Base-by-base conservation (phyloP, 1,139 yeast genomes). In the Meyerozyma guilliermondii region DNA sequence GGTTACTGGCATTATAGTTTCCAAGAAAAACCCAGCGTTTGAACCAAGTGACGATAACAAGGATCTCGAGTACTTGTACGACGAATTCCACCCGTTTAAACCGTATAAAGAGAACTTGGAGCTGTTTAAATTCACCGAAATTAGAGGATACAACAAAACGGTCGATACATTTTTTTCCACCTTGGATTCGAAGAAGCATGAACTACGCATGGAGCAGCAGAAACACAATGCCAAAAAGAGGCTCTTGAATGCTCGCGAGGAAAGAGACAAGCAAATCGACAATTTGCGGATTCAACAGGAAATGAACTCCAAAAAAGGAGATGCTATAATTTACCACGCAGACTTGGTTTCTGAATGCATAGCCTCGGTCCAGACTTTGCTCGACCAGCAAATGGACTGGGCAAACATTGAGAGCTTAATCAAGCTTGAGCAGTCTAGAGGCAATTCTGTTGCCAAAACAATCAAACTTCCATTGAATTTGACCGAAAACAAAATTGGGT, bases 381-480 rank as follows among this genome's bases (percentile, higher is more conserved):
- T 91, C 5, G 81, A 83, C 41, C 95, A 87, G 57, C 94, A 88
- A 50, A 87, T 88, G 91, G 98, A 92, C 59, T 92, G 98, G 98
- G 76, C 80, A 28, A 86, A 88, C 49, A 89, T 91, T 46, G 96
- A 86, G 57, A 81, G 83, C 50, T 66, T 83, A 43, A 81, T 92
- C 42, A 67, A 74, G 42, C 72, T 81, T 40, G 96, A 91, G 53
- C 83, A 87, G 53, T 63, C 69, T 2, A 76, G 83, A 50, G 83
- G 83, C 1, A 86, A 85, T 53, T 60, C 66, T 3, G 69, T 83
- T 41, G 96, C 97, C 0, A 64, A 68, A 35, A 55, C 72, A 43
- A 83, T 91, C 42, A 70, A 72, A 38, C 59, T 82, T 31, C 95
- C 96, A 0, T 71, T 92, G 54, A 81, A 88, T 43, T 69, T 92